Base-by-base conservation (phyloP, 768 basidiomycete species). In the Aureoboletus auriporus region DNA sequence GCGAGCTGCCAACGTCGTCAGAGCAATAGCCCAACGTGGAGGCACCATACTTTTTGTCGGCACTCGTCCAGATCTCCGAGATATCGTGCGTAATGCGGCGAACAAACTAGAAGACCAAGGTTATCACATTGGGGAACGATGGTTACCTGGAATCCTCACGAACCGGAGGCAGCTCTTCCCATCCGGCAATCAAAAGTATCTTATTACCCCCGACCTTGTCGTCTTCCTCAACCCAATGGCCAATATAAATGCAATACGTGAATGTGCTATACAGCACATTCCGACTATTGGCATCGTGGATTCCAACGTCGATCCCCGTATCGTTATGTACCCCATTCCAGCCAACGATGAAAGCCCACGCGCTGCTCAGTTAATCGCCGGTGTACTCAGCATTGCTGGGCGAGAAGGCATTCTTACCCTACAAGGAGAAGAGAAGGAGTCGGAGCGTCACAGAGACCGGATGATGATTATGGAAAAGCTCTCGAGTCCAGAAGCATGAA, bases 261-360 rank as follows among this genome's bases (percentile, higher is more conserved):
- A 99, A 71, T 94, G 92, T 59, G 91, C 92, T 13, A 75, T 84
- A 47, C 79, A 86, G 52, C 86, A 94, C 61, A 80, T 98, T 47
- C 96, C 96, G 0, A 98, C 96, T 1, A 83, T 98, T 51, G 96
- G 86, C 30, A 84, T 98, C 51, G 82, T 94, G 46, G 96, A 99
- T 69, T 91, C 93, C 17, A 93, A 99, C 64, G 88, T 83, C 37
- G 96, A 99, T 70, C 96, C 96, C 6, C 83, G 96, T 23, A 76
- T 93, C 34, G 94, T 99, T 53, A 96, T 97, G 79, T 98, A 96
- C 67, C 88, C 96, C 37, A 97, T 99, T 61, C 94, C 93, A 0
- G 93, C 91, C n/a, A 99, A 98, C 67, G 92, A 95, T 70, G 96
- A 99, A 70, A 92, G 83, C 62, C 78, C 86, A 9, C 80, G 93